Evolutionary conservation across 176 grass and related monocot genomes (phyloP), one percentile per base, ranked within the genome.

Genomic region (Oryza meridionalis): DNA sequence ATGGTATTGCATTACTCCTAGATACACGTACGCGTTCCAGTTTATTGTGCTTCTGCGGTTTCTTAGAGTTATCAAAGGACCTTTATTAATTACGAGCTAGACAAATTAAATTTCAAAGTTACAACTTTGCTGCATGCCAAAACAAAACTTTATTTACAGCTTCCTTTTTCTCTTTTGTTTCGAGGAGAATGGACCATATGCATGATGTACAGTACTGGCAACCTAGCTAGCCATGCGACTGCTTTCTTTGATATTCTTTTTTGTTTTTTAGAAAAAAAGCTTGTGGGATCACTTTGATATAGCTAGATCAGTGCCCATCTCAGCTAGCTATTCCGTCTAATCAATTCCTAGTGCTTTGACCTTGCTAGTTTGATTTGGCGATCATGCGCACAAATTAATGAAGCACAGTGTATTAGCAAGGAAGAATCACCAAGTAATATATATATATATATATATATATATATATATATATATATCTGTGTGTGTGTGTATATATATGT

Each of bases 141-240:
- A 73, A 73, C 27, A 50, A 29, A 73, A 16, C 71, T 50, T 49
- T 31, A 73, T 50, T 73, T 73, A 17, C 43, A 16, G 25, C 47
- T 24, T 3, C 71, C 24, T 40, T 27, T 73, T 50, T 50, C 45
- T 74, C 47, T 29, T 74, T 31, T 49, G 22, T 51, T 27, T 15
- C 22, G 16, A 29, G 70, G 70, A 31, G 45, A 50, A 47, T 76
- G 29, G 73, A 55, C 49, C 29, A 22, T 75, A 22, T 40, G 73
- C 55, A 61, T 61, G 55, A 61, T 40, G 38, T 9, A 61, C 17
- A 55, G 45, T 47, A 33, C 16, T 12, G 9, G 68, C 31, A 17
- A 73, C 2, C 32, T 32, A 75, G 27, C 32, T 32, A 75, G 27
- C 26, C 55, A 61, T 61, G 55, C 55, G 58, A 62, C 58, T 11